phyloP scores from a whole-genome alignment of 2,329 filamentous ascomycete genomes.

The Colletotrichum euphorbiae region DNA sequence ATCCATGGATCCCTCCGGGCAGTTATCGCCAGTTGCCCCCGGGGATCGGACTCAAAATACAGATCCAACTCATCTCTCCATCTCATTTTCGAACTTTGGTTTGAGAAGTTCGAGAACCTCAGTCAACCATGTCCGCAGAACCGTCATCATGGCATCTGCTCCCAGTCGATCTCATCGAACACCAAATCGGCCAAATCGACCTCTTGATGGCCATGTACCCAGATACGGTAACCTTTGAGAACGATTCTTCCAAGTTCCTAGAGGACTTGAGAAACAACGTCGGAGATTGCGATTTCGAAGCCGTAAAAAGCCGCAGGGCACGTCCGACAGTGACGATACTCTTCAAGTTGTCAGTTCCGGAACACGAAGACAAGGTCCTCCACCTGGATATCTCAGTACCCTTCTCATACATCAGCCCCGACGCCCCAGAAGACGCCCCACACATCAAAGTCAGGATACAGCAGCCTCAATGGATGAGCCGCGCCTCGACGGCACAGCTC shows the following conservation, averaged over 20 bases:
- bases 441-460: slow-evolving; percentile 55
- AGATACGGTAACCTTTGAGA: slow-evolving; percentile 41
- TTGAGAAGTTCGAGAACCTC: not conserved
- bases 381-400: slow-evolving; percentile 53
- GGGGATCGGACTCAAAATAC: not conserved
- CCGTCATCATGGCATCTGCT: slow-evolving; percentile 43
- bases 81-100: not conserved
- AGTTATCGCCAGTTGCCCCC: not conserved
- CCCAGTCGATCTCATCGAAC: slow-evolving; percentile 57
- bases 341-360: slow-evolving; percentile 44
- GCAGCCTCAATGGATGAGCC: slow-evolving; percentile 65
- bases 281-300: not conserved
- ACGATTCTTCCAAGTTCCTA: not conserved
- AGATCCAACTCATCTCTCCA: not conserved
- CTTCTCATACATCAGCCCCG: slow-evolving; percentile 41
- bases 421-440: slow-evolving; percentile 50
- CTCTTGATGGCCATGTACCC: slow-evolving; percentile 66
- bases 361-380: slow-evolving; percentile 41
- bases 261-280: not conserved
- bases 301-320: rapidly evolving
- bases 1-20: no score
- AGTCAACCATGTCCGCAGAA: slow-evolving; percentile 9
- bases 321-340: slow-evolving; percentile 40
- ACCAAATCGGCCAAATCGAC: slow-evolving; percentile 62
- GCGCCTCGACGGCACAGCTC: slow-evolving; percentile 56